Base-by-base conservation (phyloP, 164 flowering plant species). In the Brasenia schreberi region DNA sequence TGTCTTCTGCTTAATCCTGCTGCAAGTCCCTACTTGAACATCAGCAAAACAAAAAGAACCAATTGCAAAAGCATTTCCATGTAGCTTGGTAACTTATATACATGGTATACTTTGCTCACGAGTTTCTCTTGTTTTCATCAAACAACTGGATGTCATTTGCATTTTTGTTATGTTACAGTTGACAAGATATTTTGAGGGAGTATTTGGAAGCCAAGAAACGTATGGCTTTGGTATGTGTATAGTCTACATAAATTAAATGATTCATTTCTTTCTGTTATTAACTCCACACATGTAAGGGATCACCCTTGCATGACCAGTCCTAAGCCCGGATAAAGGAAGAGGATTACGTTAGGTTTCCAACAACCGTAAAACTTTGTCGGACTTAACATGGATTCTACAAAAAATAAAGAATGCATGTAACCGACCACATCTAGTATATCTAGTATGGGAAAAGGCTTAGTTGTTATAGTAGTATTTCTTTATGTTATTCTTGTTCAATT, bases 161-260 rank as follows among this genome's bases (percentile, higher is more conserved):
- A 6, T 43, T n/a, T 45, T 65, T 65, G 19, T 42, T 60, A 60
- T 9, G 16, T 9, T 23, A 64, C 80, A 90, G 98, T 69, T 92
- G 70, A 92, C 98, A 12, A 84, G 83, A 80, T 90, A 88, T 69
- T 71, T 71, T 92, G 45, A 78, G 90, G 74, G 96, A 88, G 68
- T 84, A 89, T 75, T 66, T 92, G 77, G 98, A 89, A 78, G 98
- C 95, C 66, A 90, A 83, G 83, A 92, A 84, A 77, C 76, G 88
- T 61, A 92, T 92, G 96, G 71, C 88, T 64, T 70, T 92, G 93
- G 98, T 90, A 82, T 65, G 81, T 59, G 11, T 60, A 45, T 1
- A 45, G 14, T 12, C 14, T 45, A 45, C 53, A 45, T 45, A 7
- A 45, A 12, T 45, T 12, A 45, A 45, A 45, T 45, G 14, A 45